These are phyloP conservation scores for Colletotrichum abscissum DNA, from an alignment of 2,329 filamentous ascomycete genomes.

Conservation along the genomic window DNA sequence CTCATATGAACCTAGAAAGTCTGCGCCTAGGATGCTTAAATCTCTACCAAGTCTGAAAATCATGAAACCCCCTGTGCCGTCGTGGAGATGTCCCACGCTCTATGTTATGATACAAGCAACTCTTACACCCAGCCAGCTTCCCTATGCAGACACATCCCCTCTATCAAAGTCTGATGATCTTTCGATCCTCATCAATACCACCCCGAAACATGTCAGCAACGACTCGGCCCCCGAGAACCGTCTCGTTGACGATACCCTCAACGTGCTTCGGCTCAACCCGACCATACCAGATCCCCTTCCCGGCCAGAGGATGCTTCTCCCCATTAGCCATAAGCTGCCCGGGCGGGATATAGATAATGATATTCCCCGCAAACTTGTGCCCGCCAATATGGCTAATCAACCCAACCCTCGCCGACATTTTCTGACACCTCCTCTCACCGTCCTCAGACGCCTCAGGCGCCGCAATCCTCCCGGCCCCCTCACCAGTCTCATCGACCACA, in stretches of 20 bases:
- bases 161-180: conserved; percentile 59
- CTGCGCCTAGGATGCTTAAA: neutral
- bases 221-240: conserved; percentile 73
- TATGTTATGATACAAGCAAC: conserved; percentile 3
- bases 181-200: conserved; percentile 67
- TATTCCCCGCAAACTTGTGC: conserved; percentile 87
- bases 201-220: conserved; percentile 80
- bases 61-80: neutral
- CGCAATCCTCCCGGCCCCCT: conserved; percentile 13
- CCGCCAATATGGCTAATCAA: conserved; percentile 85
- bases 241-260: conserved; percentile 80
- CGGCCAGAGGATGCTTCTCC: conserved; percentile 68
- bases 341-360: conserved; percentile 83
- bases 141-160: no score
- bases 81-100: neutral
- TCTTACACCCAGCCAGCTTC: neutral
- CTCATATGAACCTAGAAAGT: neutral
- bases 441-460: conserved; percentile 17
- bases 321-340: conserved; percentile 51
- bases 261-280: conserved; percentile 80
- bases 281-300: conserved; percentile 85
- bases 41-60: neutral
- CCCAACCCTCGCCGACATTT: conserved; percentile 68
- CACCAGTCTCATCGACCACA: conserved; percentile 44
- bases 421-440: conserved; percentile 7